Conservation (phyloP, 495 filamentous ascomycete species). For the Aspergillus hancockii region DNA sequence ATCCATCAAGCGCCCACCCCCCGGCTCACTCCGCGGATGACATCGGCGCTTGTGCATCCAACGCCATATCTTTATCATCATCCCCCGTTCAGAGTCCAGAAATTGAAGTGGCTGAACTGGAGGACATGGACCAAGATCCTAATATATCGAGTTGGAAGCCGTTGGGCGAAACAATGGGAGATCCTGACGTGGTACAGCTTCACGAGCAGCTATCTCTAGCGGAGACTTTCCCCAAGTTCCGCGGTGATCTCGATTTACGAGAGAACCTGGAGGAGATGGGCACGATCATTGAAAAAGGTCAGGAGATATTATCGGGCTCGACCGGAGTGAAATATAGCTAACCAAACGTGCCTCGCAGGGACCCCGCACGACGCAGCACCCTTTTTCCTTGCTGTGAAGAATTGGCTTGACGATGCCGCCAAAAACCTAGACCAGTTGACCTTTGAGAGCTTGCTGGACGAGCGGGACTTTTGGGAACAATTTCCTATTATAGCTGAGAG, state of each 20-base stretch:
- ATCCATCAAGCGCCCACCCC: conserved; percentile 16
- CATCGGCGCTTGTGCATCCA: conserved; percentile 25
- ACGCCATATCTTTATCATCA: conserved; percentile 49
- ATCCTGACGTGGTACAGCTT: conserved; percentile 39
- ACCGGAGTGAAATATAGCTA: neutral
- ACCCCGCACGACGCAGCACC: conserved; percentile 27
- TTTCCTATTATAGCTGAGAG: conserved; percentile 45
- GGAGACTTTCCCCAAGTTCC: conserved; percentile 39
- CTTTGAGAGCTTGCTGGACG: conserved; percentile 30
- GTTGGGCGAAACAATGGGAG: conserved; percentile 37
- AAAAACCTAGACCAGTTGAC: conserved; percentile 33
- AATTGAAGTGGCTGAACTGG: conserved; percentile 56
- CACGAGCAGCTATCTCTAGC: conserved; percentile 30
- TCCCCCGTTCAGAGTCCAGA: conserved; percentile 53
- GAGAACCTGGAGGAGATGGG: conserved; percentile 43
- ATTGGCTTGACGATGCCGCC: conserved; percentile 37
- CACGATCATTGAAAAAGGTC: conserved; percentile 48
- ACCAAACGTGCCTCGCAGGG: conserved; percentile 23
- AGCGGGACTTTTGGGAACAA: conserved; percentile 56
- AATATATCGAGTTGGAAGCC: conserved; percentile 46
- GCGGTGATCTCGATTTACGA: conserved; percentile 23
- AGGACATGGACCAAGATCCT: conserved; percentile 54
- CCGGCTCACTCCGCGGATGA: conserved; percentile 18
- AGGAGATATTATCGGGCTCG: neutral
- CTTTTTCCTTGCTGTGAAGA: conserved; percentile 30